These are phyloP conservation scores for Ophiostoma piceae DNA, from an alignment of 2,329 filamentous ascomycete species.

Conservation along the genomic window DNA sequence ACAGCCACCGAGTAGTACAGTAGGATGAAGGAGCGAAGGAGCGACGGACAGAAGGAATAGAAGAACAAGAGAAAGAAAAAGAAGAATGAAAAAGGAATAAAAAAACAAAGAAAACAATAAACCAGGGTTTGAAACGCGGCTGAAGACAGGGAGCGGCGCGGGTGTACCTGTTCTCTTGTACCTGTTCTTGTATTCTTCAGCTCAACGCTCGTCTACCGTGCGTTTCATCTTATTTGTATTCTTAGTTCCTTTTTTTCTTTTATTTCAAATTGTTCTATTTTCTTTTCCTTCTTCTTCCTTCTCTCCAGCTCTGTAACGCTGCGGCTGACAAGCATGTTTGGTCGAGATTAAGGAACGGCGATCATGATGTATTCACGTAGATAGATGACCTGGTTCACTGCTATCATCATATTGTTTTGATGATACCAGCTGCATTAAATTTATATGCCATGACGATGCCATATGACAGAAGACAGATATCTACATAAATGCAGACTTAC, in stretches of 20 bases:
- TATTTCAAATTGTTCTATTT: not conserved
- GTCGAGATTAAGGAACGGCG: not conserved
- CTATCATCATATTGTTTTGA: no score
- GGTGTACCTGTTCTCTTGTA: not conserved
- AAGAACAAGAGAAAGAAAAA: not conserved
- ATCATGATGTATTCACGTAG: not conserved
- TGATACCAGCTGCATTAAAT: no score
- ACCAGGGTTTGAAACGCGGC: slow-evolving; percentile 7
- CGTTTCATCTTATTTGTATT: not conserved
- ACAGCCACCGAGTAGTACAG: not conserved
- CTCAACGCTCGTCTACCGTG: not conserved
- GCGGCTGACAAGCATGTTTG: not conserved
- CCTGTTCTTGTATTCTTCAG: not conserved
- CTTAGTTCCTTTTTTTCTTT: not conserved
- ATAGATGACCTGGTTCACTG: no score
- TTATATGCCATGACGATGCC: no score
- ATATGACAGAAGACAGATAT: no score
- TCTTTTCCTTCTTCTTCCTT: not conserved
- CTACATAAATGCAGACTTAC: not conserved
- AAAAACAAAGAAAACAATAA: not conserved
- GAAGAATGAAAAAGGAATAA: not conserved
- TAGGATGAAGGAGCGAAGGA: not conserved
- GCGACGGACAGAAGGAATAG: not conserved
- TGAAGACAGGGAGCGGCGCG: not conserved
- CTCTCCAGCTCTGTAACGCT: not conserved